Evolutionary conservation across 192 early-diverging fungal species (phyloP), one percentile per base, ranked within the genome.

Genomic region (Linnemannia hyalina): DNA sequence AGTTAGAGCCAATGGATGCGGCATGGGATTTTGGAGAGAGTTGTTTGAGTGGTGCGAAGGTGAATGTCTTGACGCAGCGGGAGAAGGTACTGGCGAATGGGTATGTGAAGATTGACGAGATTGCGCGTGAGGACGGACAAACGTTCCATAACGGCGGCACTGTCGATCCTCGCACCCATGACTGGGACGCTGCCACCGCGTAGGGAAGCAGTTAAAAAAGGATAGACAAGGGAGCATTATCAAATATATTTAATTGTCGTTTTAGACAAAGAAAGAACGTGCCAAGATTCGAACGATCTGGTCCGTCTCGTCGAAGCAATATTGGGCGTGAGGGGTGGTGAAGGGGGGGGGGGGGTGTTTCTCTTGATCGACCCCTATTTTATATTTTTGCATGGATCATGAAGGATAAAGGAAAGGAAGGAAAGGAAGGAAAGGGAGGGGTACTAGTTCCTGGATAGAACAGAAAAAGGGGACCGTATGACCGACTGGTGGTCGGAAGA

Each of bases 1-100:
- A 65, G 26, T n/a, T 74, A 72, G 82, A 80, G 15, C 23, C 78
- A 10, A 8, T n/a, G 6, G 82, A 81, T 40, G 68, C 74, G 2
- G 32, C 18, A 29, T 85, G 82, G 82, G 68, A 80, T 44, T 80
- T 85, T 20, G 20, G 18, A 9, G 78, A 83, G 69, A 70, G 73
- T 41, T 83, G 77, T 35, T 42, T 80, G 4, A 16, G 8, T 3
- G 81, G 81, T 4, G 75, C 54, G 0, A 38, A n/a, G 15, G 74
- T 85, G 11, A 46, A 52, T 20, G 16, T 3, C 16, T 42, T 80
- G 38, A 42, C 38, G 47, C 68, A 44, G 38, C 42, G 3, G 20
- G 47, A 74, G 42, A 65, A 60, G 68, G 57, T 0, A 0, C 41
- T 87, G 22, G 74, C 80, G 38, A 77, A 72, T 36, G 49, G 76